Conservation (phyloP, 139 green algal species). For the Chlamydomonas asymmetrica region DNA sequence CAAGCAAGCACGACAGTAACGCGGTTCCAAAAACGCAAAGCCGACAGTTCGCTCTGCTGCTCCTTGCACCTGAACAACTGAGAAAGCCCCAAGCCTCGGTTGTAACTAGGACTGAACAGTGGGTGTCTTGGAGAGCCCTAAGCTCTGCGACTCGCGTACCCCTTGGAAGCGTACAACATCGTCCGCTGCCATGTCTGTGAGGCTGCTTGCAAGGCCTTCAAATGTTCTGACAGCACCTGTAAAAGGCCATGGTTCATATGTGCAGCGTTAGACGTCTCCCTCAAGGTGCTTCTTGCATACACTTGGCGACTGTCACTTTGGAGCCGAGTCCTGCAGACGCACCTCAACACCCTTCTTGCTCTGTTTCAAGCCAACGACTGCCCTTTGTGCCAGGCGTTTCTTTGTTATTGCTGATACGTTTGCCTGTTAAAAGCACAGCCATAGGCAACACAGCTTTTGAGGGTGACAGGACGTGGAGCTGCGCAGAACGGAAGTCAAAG, state of each 20-base stretch:
- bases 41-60: too few relatives aligned
- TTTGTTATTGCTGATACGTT: constrained; percentile 44
- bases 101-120: too few relatives aligned
- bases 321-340: background rate
- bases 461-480: background rate
- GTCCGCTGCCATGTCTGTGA: constrained; percentile 48
- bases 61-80: too few relatives aligned
- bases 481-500: background rate
- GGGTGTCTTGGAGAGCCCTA: too few relatives aligned
- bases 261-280: background rate
- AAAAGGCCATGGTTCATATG: too few relatives aligned
- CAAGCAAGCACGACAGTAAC: background rate
- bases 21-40: too few relatives aligned
- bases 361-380: constrained; percentile 26
- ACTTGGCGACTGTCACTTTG: too few relatives aligned
- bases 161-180: constrained; percentile 52
- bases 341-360: constrained; percentile 27
- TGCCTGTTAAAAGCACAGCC: background rate
- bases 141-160: constrained; percentile 7
- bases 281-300: background rate
- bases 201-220: constrained; percentile 42
- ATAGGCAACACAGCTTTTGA: background rate
- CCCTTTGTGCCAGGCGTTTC: constrained; percentile 37
- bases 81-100: too few relatives aligned
- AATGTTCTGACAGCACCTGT: constrained; percentile 42